phyloP scores from a whole-genome alignment of 2,329 filamentous ascomycete species.

The Cytospora schulzeri region DNA sequence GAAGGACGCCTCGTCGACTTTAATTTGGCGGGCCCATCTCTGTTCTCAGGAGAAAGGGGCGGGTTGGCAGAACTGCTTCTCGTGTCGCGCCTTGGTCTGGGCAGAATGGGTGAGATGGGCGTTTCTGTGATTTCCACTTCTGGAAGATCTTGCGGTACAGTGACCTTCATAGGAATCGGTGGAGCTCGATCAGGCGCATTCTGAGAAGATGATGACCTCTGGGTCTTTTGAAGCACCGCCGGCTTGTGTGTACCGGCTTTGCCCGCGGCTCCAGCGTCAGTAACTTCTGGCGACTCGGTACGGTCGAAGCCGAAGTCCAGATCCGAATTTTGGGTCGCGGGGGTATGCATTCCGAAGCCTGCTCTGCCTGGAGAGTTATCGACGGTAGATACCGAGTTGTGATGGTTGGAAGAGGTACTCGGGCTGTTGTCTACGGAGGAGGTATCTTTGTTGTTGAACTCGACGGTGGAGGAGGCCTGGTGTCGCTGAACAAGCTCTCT shows the following conservation, averaged over 20 bases:
- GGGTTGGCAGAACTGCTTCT: slow-evolving; percentile 11
- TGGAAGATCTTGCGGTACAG: slow-evolving; percentile 12
- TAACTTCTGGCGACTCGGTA: slow-evolving; percentile 23
- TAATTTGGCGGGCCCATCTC: slow-evolving; percentile 30
- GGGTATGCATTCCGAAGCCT: slow-evolving; percentile 20
- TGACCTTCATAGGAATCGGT: slow-evolving; percentile 1
- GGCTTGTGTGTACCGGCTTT: slow-evolving; percentile 18
- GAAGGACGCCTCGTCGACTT: slow-evolving; percentile 33
- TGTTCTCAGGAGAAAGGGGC: slow-evolving; percentile 24
- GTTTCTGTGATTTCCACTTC: neutral
- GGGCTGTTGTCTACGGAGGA: slow-evolving; percentile 22
- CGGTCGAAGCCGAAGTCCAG: slow-evolving; percentile 23
- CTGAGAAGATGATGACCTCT: slow-evolving; percentile 8
- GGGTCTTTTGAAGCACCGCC: slow-evolving; percentile 23
- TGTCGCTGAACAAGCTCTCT: slow-evolving; percentile 5
- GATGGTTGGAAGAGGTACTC: slow-evolving; percentile 22
- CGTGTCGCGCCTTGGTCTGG: slow-evolving; percentile 8
- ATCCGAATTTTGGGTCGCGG: slow-evolving; percentile 25
- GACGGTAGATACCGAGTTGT: slow-evolving; percentile 24
- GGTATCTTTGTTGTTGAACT: slow-evolving; percentile 11
- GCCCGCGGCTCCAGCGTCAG: slow-evolving; percentile 7
- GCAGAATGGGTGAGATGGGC: slow-evolving; percentile 14
- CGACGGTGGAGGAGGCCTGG: slow-evolving; percentile 21
- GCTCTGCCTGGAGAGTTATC: slow-evolving; percentile 24
- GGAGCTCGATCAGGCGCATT: neutral